These are phyloP conservation scores for Hibiscus mutabilis DNA, from an alignment of 345 rosid genomes.

Conservation along the genomic window DNA sequence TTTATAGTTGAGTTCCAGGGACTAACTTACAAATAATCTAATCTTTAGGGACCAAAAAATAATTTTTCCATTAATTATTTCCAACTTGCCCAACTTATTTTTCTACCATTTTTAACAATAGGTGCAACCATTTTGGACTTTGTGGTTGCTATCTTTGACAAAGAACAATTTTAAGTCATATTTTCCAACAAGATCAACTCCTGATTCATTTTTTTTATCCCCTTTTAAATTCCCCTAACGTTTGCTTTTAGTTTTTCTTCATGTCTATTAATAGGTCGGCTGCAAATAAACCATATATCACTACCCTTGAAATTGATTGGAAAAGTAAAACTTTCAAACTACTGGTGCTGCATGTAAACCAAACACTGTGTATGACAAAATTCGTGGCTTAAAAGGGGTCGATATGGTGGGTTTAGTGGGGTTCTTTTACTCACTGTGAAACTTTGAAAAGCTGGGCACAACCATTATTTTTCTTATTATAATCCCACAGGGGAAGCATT, in stretches of 20 bases:
- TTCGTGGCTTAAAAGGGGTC: background rate
- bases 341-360: background rate
- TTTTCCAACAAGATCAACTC: background rate
- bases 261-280: conserved; percentile 5
- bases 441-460: background rate
- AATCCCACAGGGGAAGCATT: background rate
- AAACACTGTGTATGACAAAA: background rate
- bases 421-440: background rate
- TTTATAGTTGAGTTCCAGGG: too few species aligned
- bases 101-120: too few species aligned
- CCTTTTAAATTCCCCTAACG: background rate
- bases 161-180: too few species aligned
- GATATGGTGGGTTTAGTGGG: background rate
- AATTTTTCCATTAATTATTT: too few species aligned
- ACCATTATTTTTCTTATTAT: background rate
- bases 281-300: background rate
- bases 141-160: too few species aligned
- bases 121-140: too few species aligned
- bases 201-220: too few species aligned
- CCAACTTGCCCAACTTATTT: too few species aligned
- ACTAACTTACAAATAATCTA: too few species aligned
- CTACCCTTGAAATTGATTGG: background rate
- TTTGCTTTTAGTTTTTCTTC: background rate
- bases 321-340: background rate
- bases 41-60: too few species aligned